A percentile compares a stretch with the other conserved stretches of the same genome.
These are phyloP conservation scores for Thalassiosira mediterranea DNA, from an alignment of 352 stramenopile species.

Conservation along the genomic window DNA sequence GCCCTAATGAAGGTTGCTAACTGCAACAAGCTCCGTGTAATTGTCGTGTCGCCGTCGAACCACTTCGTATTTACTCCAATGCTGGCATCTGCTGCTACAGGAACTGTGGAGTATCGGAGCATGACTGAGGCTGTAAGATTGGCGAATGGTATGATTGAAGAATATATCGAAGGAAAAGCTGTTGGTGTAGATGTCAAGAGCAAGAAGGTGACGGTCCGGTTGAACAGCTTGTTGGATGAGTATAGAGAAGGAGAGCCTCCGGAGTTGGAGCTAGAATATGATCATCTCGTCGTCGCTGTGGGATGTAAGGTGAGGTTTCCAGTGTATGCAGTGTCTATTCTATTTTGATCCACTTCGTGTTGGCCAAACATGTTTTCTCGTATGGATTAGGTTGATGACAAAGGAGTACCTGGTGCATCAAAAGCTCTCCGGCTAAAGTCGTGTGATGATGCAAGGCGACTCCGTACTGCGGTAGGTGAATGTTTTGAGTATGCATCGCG, in stretches of 20 bases:
- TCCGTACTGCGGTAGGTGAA: constrained; percentile 78
- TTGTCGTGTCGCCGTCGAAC: constrained; percentile 75
- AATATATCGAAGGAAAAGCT: constrained; percentile 77
- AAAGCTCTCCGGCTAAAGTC: constrained; percentile 83
- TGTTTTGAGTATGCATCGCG: constrained; percentile 82
- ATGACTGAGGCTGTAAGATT: constrained; percentile 80
- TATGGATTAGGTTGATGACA: constrained; percentile 67
- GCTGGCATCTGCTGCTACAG: constrained; percentile 69
- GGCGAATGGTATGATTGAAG: constrained; percentile 75
- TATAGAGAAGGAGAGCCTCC: constrained; percentile 34
- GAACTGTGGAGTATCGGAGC: constrained; percentile 78
- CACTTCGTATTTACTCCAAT: constrained; percentile 86
- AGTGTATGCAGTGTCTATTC: too few species aligned
- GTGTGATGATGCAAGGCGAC: constrained; percentile 62
- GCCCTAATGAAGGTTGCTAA: constrained; percentile 68
- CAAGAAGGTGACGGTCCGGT: constrained; percentile 44
- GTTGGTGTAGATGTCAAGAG: constrained; percentile 47
- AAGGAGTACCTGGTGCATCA: constrained; percentile 68
- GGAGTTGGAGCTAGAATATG: constrained; percentile 76
- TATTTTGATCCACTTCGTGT: too few species aligned
- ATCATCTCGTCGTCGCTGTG: constrained; percentile 78
- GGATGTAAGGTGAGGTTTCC: constrained; percentile 50
- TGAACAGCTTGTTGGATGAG: constrained; percentile 50
- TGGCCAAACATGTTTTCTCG: too few species aligned
- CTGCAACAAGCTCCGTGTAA: constrained; percentile 56